phyloP scores from a whole-genome alignment of 805 yeast species.

The Ogataea corticis region DNA sequence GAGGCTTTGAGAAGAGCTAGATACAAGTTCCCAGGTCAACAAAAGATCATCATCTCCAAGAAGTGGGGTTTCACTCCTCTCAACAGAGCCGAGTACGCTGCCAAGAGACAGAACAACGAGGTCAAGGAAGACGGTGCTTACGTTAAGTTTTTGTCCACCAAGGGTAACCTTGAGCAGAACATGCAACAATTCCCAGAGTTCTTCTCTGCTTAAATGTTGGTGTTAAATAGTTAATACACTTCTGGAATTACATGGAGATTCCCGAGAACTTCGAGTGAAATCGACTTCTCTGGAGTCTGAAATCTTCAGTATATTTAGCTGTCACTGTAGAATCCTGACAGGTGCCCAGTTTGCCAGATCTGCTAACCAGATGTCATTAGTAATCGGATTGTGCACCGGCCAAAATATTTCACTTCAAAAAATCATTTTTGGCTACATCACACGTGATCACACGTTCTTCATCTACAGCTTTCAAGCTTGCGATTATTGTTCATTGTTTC shows the following conservation, averaged over 20 bases:
- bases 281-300: too few relatives aligned
- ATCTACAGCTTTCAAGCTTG: too few relatives aligned
- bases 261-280: too few relatives aligned
- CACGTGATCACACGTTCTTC: too few relatives aligned
- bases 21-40: constrained; percentile 99
- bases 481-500: too few relatives aligned
- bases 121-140: constrained; percentile 99
- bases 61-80: constrained; percentile 99
- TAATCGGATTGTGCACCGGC: too few relatives aligned
- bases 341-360: too few relatives aligned
- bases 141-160: constrained; percentile 96
- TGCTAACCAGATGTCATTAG: too few relatives aligned
- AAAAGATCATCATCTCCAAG: constrained; percentile 97
- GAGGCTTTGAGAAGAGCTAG: constrained; percentile 99
- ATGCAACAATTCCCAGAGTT: constrained; percentile 91
- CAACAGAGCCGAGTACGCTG: constrained; percentile 95
- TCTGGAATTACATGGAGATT: constrained; percentile 1
- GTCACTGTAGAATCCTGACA: too few relatives aligned
- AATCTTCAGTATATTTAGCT: too few relatives aligned
- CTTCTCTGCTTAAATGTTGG: constrained; percentile 44
- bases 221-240: constrained; percentile 6
- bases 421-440: too few relatives aligned
- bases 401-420: too few relatives aligned
- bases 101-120: constrained; percentile 94
- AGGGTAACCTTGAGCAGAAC: constrained; percentile 94